These are phyloP conservation scores for Suillus subalutaceus DNA, from an alignment of 768 basidiomycete species.

Conservation along the genomic window DNA sequence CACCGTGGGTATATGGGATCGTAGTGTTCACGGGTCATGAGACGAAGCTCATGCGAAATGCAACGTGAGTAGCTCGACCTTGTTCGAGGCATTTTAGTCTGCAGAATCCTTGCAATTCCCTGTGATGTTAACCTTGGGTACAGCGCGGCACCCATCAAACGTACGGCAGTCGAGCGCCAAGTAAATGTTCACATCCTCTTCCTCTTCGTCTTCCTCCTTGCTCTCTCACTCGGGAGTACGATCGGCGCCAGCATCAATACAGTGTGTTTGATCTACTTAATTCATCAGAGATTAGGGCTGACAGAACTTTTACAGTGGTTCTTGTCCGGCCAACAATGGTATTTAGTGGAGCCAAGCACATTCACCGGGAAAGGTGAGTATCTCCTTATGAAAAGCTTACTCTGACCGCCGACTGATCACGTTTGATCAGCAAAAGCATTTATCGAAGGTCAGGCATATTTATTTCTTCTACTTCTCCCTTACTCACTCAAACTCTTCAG, in stretches of 20 bases:
- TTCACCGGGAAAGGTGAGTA: conserved; percentile 64
- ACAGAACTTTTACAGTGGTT: conserved; percentile 63
- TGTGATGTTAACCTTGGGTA: conserved; percentile 4
- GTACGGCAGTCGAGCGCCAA: conserved; percentile 93
- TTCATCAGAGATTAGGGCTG: background rate
- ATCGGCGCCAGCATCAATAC: conserved; percentile 90
- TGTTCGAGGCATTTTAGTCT: background rate
- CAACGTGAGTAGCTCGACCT: conserved; percentile 67
- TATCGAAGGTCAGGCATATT: conserved; percentile 66
- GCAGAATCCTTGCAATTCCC: background rate
- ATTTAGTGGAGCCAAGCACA: conserved; percentile 67
- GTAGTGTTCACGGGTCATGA: conserved; percentile 97
- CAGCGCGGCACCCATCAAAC: conserved; percentile 94
- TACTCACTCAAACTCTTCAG: conserved; percentile 41
- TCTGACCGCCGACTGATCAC: conserved; percentile 9
- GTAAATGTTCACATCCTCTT: conserved; percentile 97
- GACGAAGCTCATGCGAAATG: conserved; percentile 97
- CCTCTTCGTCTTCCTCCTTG: conserved; percentile 85
- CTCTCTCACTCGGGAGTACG: conserved; percentile 87
- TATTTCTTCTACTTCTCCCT: conserved; percentile 4
- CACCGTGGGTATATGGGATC: conserved; percentile 94
- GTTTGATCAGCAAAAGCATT: conserved; percentile 64
- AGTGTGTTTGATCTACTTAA: conserved; percentile 42
- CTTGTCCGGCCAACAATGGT: conserved; percentile 88
- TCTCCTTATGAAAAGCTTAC: conserved; percentile 9